Evolutionary conservation across 805 yeast species (phyloP), one percentile per base, ranked within the genome.

Genomic region (Teunomyces atbi): DNA sequence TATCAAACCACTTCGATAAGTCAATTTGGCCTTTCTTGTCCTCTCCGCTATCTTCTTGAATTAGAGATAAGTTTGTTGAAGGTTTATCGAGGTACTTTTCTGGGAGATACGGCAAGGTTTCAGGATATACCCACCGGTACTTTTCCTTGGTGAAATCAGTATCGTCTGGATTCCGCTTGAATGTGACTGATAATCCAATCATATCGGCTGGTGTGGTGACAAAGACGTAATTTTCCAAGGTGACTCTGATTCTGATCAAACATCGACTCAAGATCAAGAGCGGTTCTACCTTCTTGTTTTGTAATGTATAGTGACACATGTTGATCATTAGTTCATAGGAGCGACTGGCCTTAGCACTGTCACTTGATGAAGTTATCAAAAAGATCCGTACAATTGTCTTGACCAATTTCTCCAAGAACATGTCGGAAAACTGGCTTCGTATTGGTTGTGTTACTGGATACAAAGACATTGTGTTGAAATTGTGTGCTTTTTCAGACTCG

Each of bases 41-140:
- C 10, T 18, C 35, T 4, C 13, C 39, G 4, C 4, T 35, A 36
- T 26, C 29, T 19, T 35, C 45, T 15, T 37, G 38, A n/a, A 20
- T 42, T 6, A 26, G 27, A 7, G 29, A 16, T 33, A 53, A 62
- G 13, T 52, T 58, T 42, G 50, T 52, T 20, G 69, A 68, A 8
- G 81, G 82, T 30, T 46, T 65, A 37, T 73, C 71, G 35, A 78
- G 68, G 42, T 64, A 59, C 1, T 63, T 66, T 3, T 54, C 62
- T 0, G 83, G 82, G 15, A 84, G 64, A 52, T 78, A 80, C 3
- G 64, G 63, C 2, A 78, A 56, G 0, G 62, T 57, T 51, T 85
- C 91, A 0, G 91, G 92, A 54, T 73, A 83, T 4, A 64, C 61
- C 92, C 91, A 85, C 46, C 53, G 64, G 54, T 28, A 66, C 4